phyloP scores from a whole-genome alignment of 176 grass and related monocot genomes.

The Echinochloa phyllopogon region DNA sequence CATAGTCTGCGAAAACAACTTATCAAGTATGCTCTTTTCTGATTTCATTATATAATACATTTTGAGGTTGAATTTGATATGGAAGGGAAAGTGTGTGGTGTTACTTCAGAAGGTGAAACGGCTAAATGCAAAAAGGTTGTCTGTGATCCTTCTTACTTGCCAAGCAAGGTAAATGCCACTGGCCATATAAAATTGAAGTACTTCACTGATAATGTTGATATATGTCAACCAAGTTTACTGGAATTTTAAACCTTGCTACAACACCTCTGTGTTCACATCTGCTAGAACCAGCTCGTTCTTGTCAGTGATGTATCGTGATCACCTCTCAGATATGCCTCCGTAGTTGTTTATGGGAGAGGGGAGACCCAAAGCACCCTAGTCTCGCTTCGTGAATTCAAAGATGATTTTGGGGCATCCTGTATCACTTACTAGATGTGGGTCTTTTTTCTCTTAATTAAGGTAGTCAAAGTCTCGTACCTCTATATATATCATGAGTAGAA shows the following conservation, averaged over 20 bases:
- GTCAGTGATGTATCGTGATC: constrained; percentile 12
- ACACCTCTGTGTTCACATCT: constrained; percentile 11
- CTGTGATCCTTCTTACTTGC: constrained; percentile 93
- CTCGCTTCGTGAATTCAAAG: not conserved
- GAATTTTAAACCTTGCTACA: not conserved
- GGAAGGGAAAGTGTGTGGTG: constrained; percentile 92
- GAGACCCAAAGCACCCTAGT: not conserved
- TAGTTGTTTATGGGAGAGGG: not conserved
- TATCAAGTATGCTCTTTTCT: constrained; percentile 19
- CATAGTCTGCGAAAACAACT: not conserved
- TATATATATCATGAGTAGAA: too few species aligned
- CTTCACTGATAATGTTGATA: constrained; percentile 17
- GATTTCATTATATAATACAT: not conserved
- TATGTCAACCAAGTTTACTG: constrained; percentile 21
- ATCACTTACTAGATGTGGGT: too few species aligned
- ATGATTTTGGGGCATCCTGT: too few species aligned
- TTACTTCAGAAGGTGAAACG: constrained; percentile 95
- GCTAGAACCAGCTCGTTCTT: not conserved
- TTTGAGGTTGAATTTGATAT: constrained; percentile 89
- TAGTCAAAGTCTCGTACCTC: too few species aligned
- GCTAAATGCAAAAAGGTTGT: constrained; percentile 93
- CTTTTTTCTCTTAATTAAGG: too few species aligned
- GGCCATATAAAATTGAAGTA: not conserved
- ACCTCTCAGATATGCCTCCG: not conserved
- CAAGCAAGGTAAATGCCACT: constrained; percentile 66